phyloP scores from a whole-genome alignment of 2,329 filamentous ascomycete genomes.

The Hyphodiscus sp. region DNA sequence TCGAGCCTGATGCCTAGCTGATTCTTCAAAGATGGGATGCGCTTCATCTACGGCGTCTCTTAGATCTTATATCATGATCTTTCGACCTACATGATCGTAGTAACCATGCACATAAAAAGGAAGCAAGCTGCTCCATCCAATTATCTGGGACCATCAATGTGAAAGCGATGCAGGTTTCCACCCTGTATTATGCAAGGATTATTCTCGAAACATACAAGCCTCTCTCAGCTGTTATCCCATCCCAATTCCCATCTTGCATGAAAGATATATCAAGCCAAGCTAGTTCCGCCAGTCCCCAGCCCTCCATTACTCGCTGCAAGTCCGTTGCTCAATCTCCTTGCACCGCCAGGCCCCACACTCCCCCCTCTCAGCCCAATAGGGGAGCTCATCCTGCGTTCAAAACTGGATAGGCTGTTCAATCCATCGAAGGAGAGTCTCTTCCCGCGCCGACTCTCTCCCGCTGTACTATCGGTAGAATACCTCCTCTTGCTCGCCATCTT shows the following conservation, averaged over 20 bases:
- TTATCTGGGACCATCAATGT: background rate
- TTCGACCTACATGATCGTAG: conserved; percentile 34
- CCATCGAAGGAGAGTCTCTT: background rate
- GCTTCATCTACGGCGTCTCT: conserved; percentile 12
- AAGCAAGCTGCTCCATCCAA: background rate
- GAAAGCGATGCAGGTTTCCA: background rate
- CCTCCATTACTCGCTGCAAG: conserved; percentile 27
- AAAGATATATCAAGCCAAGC: conserved; percentile 18
- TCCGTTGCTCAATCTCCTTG: conserved; percentile 28
- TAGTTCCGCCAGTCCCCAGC: conserved; percentile 27
- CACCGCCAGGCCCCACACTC: conserved; percentile 27
- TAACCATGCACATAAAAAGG: conserved; percentile 30
- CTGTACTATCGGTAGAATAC: background rate
- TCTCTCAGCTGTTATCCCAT: no score
- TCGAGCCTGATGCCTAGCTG: no score
- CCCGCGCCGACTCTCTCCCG: background rate
- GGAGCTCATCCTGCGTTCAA: conserved; percentile 24
- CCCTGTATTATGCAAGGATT: background rate
- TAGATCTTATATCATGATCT: conserved; percentile 31
- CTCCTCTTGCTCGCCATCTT: background rate
- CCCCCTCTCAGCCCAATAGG: conserved; percentile 26
- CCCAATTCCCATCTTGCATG: background rate
- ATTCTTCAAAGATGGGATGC: background rate
- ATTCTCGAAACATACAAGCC: no score
- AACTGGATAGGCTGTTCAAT: background rate